Conservation (phyloP, 306 rosid species). For the Fagus sylvatica region DNA sequence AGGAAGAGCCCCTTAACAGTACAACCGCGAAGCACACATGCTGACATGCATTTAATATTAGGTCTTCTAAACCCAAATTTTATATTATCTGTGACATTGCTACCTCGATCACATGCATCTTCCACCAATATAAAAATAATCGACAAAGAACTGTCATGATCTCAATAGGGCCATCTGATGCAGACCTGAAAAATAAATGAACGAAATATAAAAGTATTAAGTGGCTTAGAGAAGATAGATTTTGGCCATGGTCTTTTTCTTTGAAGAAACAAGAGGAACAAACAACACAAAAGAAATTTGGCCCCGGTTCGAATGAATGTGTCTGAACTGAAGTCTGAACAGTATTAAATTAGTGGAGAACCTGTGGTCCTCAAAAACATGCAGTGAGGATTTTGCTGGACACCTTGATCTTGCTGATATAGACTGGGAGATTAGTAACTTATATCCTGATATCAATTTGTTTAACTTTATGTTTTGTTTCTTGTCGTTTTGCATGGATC, state of each 20-base stretch:
- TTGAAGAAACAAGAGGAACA: no score
- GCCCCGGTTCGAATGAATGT: no score
- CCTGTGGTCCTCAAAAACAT: constrained; percentile 15
- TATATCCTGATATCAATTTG: no score
- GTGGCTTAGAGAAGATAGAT: neutral
- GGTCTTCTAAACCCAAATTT: neutral
- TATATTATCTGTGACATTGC: neutral
- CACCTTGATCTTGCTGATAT: no score
- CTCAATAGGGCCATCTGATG: neutral
- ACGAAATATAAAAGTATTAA: neutral
- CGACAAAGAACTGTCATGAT: neutral
- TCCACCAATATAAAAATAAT: constrained; percentile 6
- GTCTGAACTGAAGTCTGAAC: neutral
- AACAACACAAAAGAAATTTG: no score
- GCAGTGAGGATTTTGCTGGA: no score
- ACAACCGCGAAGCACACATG: no score
- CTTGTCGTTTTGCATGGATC: no score
- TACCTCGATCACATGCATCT: constrained; percentile 21
- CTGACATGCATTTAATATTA: neutral
- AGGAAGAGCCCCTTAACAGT: no score
- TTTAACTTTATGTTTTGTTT: no score
- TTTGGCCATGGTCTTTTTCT: neutral
- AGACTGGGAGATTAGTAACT: no score
- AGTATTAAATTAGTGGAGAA: constrained; percentile 27
- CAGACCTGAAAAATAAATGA: neutral